A percentile compares a stretch with the other conserved stretches of the same genome.
These are phyloP conservation scores for Aphanocladium album DNA, from an alignment of 2,329 filamentous ascomycete species.

Conservation along the genomic window DNA sequence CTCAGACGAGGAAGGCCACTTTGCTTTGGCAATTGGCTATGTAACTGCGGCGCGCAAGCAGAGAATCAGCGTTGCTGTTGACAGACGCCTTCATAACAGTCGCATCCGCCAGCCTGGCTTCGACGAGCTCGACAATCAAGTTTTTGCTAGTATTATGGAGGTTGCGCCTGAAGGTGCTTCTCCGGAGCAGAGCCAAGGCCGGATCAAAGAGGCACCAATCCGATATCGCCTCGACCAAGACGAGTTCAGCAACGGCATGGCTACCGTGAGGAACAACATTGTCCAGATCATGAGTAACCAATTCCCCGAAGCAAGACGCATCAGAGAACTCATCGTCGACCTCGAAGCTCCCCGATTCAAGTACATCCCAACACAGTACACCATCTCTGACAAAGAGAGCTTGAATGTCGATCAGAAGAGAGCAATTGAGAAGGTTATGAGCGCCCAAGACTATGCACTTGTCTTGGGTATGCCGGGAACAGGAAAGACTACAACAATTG, in stretches of 20 bases:
- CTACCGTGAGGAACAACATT: slow-evolving; percentile 87
- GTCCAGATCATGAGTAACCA: slow-evolving; percentile 85
- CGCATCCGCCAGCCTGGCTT: slow-evolving; percentile 73
- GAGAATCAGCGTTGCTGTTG: slow-evolving; percentile 81
- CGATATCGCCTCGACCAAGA: slow-evolving; percentile 92
- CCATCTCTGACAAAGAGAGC: slow-evolving; percentile 54
- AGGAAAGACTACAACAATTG: slow-evolving; percentile 96
- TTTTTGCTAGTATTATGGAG: slow-evolving; percentile 89
- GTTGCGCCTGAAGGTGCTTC: slow-evolving; percentile 53
- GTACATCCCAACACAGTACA: slow-evolving; percentile 56
- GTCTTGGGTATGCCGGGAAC: slow-evolving; percentile 98
- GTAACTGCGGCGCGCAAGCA: slow-evolving; percentile 71
- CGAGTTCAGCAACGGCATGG: slow-evolving; percentile 98
- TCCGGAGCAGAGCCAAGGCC: slow-evolving; percentile 46
- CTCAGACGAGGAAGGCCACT: slow-evolving; percentile 91
- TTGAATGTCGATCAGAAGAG: slow-evolving; percentile 84
- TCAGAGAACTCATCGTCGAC: slow-evolving; percentile 78
- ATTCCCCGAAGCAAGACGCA: slow-evolving; percentile 62
- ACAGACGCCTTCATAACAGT: slow-evolving; percentile 82
- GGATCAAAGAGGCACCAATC: slow-evolving; percentile 49
- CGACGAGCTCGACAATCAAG: slow-evolving; percentile 70
- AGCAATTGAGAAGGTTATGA: slow-evolving; percentile 94
- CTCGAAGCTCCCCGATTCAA: slow-evolving; percentile 70
- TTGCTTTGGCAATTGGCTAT: slow-evolving; percentile 88
- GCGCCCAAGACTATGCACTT: slow-evolving; percentile 90